Base-by-base conservation (phyloP, 164 flowering plant genomes). In the Vitis rupestris region DNA sequence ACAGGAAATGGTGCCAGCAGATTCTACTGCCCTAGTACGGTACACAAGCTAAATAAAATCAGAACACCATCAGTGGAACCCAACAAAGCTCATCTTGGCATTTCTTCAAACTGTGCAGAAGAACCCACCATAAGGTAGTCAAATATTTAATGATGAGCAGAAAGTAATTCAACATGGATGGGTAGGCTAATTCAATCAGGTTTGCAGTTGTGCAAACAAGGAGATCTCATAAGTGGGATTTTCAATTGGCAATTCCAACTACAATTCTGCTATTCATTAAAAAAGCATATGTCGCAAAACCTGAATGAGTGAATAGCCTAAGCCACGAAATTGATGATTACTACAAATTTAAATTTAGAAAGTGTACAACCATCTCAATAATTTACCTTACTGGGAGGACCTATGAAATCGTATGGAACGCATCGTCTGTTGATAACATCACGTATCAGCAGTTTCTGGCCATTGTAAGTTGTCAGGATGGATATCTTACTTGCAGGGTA, bases 381-480 rank as follows among this genome's bases (percentile, higher is more conserved):
- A 65, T 69, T 59, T 75, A 84, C 98, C 96, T 95, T 95, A 84
- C 85, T 84, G 16, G 98, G 99, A 13, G 91, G 88, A 59, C 96
- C 98, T 69, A 93, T 90, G 75, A 86, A 88, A 69, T 81, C 82
- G 79, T 84, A 86, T 7, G 94, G 90, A 63, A 72, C 82, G 74
- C 99, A 95, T 55, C 97, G 78, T 61, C 93, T 80, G 70, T 80
- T 86, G 68, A 95, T 82, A 55, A 95, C 98, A 85, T 95, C 99
- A 75, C 99, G 98, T 44, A 95, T 93, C 75, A 95, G 76, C 76
- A 95, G 92, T 66, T 95, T 95, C 87, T 95, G 98, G 44, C 99
- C 99, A 74, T 95, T 95, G 74, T 95, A 95, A 67, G 98, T 95
- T 29, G 99, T 95, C 85, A 95, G 81, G 71, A 95, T 95, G 65